These are phyloP conservation scores for Nectriaceae sp. DNA, from an alignment of 2,329 filamentous ascomycete genomes.

Conservation along the genomic window DNA sequence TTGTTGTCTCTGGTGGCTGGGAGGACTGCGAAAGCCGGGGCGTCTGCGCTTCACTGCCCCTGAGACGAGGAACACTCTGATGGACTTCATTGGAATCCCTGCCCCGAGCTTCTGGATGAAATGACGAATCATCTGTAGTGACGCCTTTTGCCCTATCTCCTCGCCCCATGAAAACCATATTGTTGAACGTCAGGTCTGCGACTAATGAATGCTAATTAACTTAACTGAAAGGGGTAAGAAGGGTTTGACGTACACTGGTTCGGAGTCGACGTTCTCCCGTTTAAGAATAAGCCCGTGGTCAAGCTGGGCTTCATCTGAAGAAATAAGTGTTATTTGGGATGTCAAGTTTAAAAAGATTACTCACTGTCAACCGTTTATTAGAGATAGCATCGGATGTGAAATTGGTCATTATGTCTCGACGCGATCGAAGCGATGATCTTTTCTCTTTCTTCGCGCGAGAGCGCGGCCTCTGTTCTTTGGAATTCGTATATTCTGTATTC, in stretches of 20 bases:
- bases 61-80: too few relatives aligned
- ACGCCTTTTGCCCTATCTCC: not conserved
- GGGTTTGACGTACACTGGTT: slow-evolving; percentile 17
- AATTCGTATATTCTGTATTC: slow-evolving; percentile 13
- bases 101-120: slow-evolving; percentile 22
- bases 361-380: slow-evolving; percentile 36
- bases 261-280: slow-evolving; percentile 29
- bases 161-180: slow-evolving; percentile 45
- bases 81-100: slow-evolving; percentile 11
- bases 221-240: not conserved
- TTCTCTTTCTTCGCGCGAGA: slow-evolving; percentile 26
- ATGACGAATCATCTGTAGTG: slow-evolving; percentile 2
- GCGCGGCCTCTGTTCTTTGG: slow-evolving; percentile 4
- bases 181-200: slow-evolving; percentile 53
- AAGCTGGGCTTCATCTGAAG: slow-evolving; percentile 36
- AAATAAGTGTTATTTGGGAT: not conserved
- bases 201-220: slow-evolving; percentile 38
- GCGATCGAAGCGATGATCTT: slow-evolving; percentile 35
- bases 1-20: too few relatives aligned
- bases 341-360: not conserved
- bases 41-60: too few relatives aligned
- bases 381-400: slow-evolving; percentile 58
- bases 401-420: slow-evolving; percentile 53
- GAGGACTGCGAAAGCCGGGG: too few relatives aligned
- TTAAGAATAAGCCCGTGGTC: slow-evolving; percentile 35